Conservation (phyloP, 768 basidiomycete species). For the Mycena floridula region DNA sequence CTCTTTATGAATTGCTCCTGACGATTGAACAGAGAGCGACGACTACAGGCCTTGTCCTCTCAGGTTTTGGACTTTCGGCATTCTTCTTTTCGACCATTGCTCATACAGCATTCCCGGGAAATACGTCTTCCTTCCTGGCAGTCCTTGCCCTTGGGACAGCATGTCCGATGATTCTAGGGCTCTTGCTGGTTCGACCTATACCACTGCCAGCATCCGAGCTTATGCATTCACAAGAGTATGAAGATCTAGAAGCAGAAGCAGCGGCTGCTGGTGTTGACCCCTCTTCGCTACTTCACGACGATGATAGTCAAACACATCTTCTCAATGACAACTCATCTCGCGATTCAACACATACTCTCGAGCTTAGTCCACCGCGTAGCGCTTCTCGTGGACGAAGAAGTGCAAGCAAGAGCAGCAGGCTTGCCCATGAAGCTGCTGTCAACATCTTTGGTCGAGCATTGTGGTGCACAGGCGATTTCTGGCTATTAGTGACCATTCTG, state of each 20-base stretch:
- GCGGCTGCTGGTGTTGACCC: background rate
- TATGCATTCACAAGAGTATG: background rate
- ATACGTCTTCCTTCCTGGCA: background rate
- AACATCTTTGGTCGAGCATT: background rate
- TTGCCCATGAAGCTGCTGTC: background rate
- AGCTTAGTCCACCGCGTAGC: background rate
- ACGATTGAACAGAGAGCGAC: constrained; percentile 40
- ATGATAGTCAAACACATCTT: background rate
- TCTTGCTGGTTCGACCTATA: background rate
- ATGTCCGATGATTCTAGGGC: background rate
- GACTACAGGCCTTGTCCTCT: constrained; percentile 49
- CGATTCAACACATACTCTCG: too few species aligned
- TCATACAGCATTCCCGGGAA: background rate
- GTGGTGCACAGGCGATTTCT: background rate
- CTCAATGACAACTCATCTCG: background rate
- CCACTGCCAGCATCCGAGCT: background rate
- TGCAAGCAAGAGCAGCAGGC: background rate
- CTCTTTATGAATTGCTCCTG: background rate
- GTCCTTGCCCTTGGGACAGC: background rate
- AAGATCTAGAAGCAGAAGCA: background rate
- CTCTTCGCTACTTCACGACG: background rate
- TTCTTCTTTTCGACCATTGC: constrained; percentile 46
- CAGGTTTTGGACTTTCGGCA: constrained; percentile 64
- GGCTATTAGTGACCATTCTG: background rate
- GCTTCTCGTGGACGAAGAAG: background rate